Conservation (phyloP, 768 basidiomycete species). For the Leccinum longicurvipes region DNA sequence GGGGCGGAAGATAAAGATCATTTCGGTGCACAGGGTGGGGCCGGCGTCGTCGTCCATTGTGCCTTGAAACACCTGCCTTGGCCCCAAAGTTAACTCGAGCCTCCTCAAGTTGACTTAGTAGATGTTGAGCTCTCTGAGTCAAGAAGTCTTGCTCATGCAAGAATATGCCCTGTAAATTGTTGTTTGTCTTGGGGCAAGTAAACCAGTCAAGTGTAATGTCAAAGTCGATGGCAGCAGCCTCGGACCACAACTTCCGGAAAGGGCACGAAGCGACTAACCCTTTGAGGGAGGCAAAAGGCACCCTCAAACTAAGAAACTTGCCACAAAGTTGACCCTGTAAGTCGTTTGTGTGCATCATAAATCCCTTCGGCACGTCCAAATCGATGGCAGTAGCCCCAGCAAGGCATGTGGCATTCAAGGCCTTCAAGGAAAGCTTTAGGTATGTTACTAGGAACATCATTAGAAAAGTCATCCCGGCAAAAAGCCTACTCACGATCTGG, state of each 20-base stretch:
- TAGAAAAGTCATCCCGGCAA: not conserved
- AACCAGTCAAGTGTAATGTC: constrained; percentile 71
- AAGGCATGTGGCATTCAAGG: constrained; percentile 55
- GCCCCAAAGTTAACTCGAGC: constrained; percentile 7
- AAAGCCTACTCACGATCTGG: constrained; percentile 65
- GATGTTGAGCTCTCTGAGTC: constrained; percentile 58
- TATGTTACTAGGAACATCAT: constrained; percentile 66
- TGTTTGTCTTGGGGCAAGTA: constrained; percentile 49
- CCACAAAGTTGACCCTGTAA: constrained; percentile 65
- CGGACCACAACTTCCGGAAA: constrained; percentile 56
- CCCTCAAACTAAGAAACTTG: constrained; percentile 55
- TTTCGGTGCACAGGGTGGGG: constrained; percentile 36
- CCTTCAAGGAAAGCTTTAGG: constrained; percentile 59
- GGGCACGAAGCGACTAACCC: constrained; percentile 44
- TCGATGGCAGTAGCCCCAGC: constrained; percentile 53
- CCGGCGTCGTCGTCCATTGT: constrained; percentile 2
- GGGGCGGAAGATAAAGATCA: constrained; percentile 49
- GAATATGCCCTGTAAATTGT: constrained; percentile 62
- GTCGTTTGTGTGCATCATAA: constrained; percentile 72
- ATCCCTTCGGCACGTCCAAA: constrained; percentile 52
- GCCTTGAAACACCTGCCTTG: not conserved
- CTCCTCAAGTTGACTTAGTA: constrained; percentile 41
- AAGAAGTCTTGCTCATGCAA: constrained; percentile 64
- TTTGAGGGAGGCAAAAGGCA: constrained; percentile 50
- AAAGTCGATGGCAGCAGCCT: constrained; percentile 51